A percentile compares a stretch with the other conserved stretches of the same genome.
Evolutionary conservation across 1,139 yeast species (phyloP).

Genomic region (Petasospora rhodanensis): DNA sequence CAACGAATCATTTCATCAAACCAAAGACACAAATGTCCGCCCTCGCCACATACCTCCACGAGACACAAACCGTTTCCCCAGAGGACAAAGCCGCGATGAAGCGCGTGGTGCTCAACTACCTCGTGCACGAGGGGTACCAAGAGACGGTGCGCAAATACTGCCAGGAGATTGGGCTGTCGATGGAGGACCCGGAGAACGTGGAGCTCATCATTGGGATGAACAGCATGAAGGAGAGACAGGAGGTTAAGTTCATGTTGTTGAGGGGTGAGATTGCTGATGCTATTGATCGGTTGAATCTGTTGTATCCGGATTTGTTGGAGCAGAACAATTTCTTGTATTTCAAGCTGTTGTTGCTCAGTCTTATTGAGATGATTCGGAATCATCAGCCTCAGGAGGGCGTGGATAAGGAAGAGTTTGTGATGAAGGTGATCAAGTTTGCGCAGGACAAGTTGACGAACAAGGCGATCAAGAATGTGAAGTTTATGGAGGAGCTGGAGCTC

Average conservation of each 20-base stretch:
- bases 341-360: conserved; percentile 51
- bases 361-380: conserved; percentile 20
- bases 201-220: conserved; percentile 37
- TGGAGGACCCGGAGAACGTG: conserved; percentile 28
- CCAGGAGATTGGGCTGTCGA: conserved; percentile 34
- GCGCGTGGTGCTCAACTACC: conserved; percentile 46
- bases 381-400: conserved; percentile 11
- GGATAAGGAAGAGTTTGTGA: conserved; percentile 42
- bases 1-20: too few relatives aligned
- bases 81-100: conserved; percentile 38
- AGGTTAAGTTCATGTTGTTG: conserved; percentile 44
- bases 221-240: conserved; percentile 44
- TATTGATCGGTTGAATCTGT: conserved; percentile 40
- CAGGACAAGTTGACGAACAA: conserved; percentile 55
- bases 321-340: conserved; percentile 56
- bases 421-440: conserved; percentile 55
- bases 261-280: conserved; percentile 48
- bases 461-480: conserved; percentile 47
- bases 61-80: too few relatives aligned
- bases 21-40: too few relatives aligned
- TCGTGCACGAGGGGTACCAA: conserved; percentile 55
- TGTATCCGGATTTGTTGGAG: conserved; percentile 53
- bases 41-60: too few relatives aligned
- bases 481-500: conserved; percentile 58
- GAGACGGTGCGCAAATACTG: conserved; percentile 49